A percentile compares a stretch with the other conserved stretches of the same genome.
Conservation (phyloP, 257 asterid species). For the Gentiana dahurica region DNA sequence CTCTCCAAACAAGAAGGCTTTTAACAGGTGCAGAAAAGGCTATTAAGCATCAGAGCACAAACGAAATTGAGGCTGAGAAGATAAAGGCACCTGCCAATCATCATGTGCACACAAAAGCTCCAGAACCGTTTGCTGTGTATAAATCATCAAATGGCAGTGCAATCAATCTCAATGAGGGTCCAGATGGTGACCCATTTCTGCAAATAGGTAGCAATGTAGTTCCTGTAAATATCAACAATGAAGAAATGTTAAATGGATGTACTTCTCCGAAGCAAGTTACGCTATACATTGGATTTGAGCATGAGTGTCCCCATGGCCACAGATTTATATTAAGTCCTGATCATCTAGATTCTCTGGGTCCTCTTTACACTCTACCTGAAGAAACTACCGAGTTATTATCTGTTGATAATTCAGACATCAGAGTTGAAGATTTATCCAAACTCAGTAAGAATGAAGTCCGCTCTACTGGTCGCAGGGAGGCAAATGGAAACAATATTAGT, state of each 20-base stretch:
- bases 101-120: slow-evolving; percentile 33
- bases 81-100: slow-evolving; percentile 23
- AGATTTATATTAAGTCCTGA: slow-evolving; percentile 64
- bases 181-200: slow-evolving; percentile 29
- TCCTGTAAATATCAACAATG: slow-evolving; percentile 21
- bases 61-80: slow-evolving; percentile 24
- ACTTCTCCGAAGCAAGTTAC: slow-evolving; percentile 31
- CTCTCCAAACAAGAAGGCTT: slow-evolving; percentile 56
- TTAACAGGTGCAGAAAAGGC: slow-evolving; percentile 34
- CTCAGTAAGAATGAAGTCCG: slow-evolving; percentile 44
- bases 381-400: slow-evolving; percentile 32
- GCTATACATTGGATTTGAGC: slow-evolving; percentile 74
- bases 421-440: slow-evolving; percentile 33
- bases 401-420: slow-evolving; percentile 32
- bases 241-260: slow-evolving; percentile 22
- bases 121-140: slow-evolving; percentile 19
- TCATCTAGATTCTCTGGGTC: slow-evolving; percentile 67
- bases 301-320: slow-evolving; percentile 94
- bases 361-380: slow-evolving; percentile 43
- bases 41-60: slow-evolving; percentile 29
- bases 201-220: slow-evolving; percentile 31
- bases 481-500: slow-evolving; percentile 46
- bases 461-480: slow-evolving; percentile 45
- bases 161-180: slow-evolving; percentile 13
- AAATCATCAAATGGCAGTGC: slow-evolving; percentile 19